Percentiles rank a stretch among this genome's conserved stretches.
phyloP scores from a whole-genome alignment of 306 rosid genomes.

The Cercis canadensis region DNA sequence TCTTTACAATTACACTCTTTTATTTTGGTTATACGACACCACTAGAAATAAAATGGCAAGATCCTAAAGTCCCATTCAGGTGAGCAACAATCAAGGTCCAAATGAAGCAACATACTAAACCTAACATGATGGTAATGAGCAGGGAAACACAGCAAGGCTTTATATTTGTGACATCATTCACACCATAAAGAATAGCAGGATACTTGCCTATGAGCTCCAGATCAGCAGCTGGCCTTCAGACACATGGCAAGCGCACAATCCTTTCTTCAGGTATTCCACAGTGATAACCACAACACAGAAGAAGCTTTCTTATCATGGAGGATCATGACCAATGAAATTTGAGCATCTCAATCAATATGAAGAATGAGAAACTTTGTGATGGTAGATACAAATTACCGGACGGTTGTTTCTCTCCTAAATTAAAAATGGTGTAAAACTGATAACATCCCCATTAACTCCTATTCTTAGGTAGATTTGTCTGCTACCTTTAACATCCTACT shows the following conservation, averaged over 20 bases:
- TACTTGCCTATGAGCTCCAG: slow-evolving; percentile 74
- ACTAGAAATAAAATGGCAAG: slow-evolving; percentile 36
- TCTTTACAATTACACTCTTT: slow-evolving; percentile 16
- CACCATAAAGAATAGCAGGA: slow-evolving; percentile 54
- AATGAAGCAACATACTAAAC: slow-evolving; percentile 46
- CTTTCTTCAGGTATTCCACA: slow-evolving; percentile 51
- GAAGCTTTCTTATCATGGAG: slow-evolving; percentile 35
- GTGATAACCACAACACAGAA: slow-evolving; percentile 36
- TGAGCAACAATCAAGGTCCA: slow-evolving; percentile 41
- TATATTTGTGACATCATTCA: slow-evolving; percentile 50
- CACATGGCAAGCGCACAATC: slow-evolving; percentile 38
- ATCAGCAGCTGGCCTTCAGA: slow-evolving; percentile 53
- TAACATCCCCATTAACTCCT: slow-evolving; percentile 28
- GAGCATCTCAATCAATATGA: slow-evolving; percentile 42
- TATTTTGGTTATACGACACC: slow-evolving; percentile 5
- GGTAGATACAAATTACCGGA: slow-evolving; percentile 33
- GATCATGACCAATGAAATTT: slow-evolving; percentile 41
- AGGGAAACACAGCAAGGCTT: slow-evolving; percentile 48
- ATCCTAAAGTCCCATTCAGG: slow-evolving; percentile 34
- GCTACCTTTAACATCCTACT: slow-evolving; percentile 31
- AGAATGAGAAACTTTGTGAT: slow-evolving; percentile 31
- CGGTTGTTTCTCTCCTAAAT: slow-evolving; percentile 31
- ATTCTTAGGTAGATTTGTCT: slow-evolving; percentile 16
- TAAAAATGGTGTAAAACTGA: slow-evolving; percentile 28
- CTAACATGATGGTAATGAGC: slow-evolving; percentile 47